Evolutionary conservation across 306 rosid species (phyloP).

Genomic region (Quercus agrifolia): DNA sequence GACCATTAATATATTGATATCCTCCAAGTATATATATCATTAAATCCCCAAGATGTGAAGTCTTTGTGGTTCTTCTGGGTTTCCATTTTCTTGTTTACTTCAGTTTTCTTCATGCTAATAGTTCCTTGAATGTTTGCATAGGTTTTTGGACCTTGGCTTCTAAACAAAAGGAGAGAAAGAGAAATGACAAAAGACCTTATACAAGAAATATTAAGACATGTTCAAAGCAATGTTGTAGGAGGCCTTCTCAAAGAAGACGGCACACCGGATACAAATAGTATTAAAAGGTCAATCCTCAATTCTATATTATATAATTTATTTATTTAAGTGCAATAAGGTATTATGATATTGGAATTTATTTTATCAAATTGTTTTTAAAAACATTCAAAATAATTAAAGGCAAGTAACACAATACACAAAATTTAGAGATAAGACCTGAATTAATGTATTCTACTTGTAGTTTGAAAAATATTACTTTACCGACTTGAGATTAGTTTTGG

Average conservation of each 20-base stretch:
- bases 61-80: background rate
- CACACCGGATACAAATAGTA: conserved; percentile 28
- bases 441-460: too few relatives aligned
- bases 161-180: conserved; percentile 36
- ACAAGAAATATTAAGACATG: conserved; percentile 38
- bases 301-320: background rate
- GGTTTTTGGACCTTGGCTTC: conserved; percentile 59
- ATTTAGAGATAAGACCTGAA: too few relatives aligned
- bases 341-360: too few relatives aligned
- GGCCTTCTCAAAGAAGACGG: conserved; percentile 34
- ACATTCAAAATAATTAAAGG: too few relatives aligned
- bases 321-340: too few relatives aligned
- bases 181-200: conserved; percentile 37
- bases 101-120: background rate
- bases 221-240: conserved; percentile 35
- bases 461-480: too few relatives aligned
- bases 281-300: conserved; percentile 28
- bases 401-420: too few relatives aligned
- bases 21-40: too few relatives aligned
- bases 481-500: too few relatives aligned
- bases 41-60: too few relatives aligned
- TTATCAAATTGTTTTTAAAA: too few relatives aligned
- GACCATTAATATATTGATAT: too few relatives aligned
- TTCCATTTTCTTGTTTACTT: background rate
- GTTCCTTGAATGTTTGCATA: conserved; percentile 4